Conservation (phyloP, 2,329 filamentous ascomycete species). For the Colletotrichum sublineola region DNA sequence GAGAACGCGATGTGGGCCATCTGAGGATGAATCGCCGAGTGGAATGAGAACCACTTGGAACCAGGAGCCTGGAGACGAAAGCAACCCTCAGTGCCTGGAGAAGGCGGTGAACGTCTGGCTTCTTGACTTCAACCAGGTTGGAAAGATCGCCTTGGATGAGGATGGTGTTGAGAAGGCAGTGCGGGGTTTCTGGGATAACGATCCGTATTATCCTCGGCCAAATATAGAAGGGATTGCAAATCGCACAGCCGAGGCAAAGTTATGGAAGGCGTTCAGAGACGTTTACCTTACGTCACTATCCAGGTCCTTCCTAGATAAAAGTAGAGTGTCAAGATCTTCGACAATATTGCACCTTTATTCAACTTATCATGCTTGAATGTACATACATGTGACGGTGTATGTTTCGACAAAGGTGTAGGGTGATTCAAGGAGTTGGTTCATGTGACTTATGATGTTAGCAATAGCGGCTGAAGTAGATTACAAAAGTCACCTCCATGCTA, state of each 20-base stretch:
- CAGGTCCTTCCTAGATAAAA: no score
- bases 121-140: neutral
- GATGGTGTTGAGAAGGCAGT: neutral
- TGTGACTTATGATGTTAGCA: no score
- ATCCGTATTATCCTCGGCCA: conserved; percentile 4
- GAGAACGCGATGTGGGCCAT: neutral
- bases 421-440: no score
- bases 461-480: no score
- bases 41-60: neutral
- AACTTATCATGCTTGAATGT: no score
- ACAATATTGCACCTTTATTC: no score
- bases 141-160: neutral
- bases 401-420: no score
- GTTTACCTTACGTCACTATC: no score
- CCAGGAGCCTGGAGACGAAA: neutral
- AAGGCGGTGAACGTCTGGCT: neutral
- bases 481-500: no score
- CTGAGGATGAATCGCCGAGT: neutral
- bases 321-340: no score
- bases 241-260: neutral
- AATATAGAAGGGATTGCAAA: neutral
- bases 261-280: no score
- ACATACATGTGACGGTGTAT: no score
- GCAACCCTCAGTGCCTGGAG: neutral
- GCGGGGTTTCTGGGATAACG: conserved; percentile 3